Base-by-base conservation (phyloP, 805 yeast genomes). In the Ogataea paraovalis region DNA sequence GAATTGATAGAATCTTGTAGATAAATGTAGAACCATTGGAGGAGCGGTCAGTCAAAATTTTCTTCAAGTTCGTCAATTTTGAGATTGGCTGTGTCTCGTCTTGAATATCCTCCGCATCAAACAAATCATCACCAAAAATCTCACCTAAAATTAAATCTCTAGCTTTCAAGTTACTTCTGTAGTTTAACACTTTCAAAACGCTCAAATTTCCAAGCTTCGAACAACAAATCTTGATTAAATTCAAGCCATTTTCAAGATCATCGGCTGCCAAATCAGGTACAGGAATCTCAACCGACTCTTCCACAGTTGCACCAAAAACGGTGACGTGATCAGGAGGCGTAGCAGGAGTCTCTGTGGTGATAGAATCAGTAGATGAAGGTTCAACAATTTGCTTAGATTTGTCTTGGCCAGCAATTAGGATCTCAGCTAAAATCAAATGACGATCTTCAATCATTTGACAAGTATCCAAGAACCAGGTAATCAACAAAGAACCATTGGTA, bases 401-500 rank as follows among this genome's bases (percentile, higher is more conserved):
- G 13, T 43, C 44, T 21, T 56, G 49, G 19, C 58, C 63, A 36
- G 51, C 43, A 20, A 54, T 45, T 22, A 65, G 41, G n/a, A 56
- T 40, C 14, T 52, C 47, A 8, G 68, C 55, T 42, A 94, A 70
- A 18, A 87, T 70, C 23, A 71, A 67, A 64, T 83, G 87, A 57
- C 92, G 78, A 57, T 81, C 76, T 36, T 83, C 82, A 39, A 82
- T 41, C 12, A 56, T 60, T 8, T 74, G 74, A 55, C 87, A 85
- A 1, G 97, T 87, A 62, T 94, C 99, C 61, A 94, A 75, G 58
- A 87, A 85, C 99, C 99, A 94, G 1, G 97, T 89, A 46, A 94
- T 78, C 56, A 94, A 74, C 53, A 94, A 71, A 1, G 96, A 85
- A 21, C 98, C 97, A 64, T 94, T 94, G 52, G 83, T 78, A 64